Base-by-base conservation (phyloP, 768 basidiomycete species). In the Kwoniella heveanensis region DNA sequence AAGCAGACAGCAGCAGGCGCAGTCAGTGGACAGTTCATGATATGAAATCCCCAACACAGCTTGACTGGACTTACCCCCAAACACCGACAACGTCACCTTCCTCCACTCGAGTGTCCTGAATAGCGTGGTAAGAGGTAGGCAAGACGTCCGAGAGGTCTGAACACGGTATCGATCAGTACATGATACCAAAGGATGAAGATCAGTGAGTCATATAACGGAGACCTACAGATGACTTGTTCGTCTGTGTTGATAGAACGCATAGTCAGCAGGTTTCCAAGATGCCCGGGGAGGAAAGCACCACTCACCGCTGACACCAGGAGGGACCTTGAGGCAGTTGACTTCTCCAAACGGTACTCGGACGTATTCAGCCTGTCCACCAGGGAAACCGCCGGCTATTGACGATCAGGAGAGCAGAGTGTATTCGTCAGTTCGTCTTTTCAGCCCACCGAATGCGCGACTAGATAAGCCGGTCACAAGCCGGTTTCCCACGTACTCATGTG, bases 291-390 rank as follows among this genome's bases (percentile, higher is more conserved):
- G 25, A 3, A 24, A 47, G n/a, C 13, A 71, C 63, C 85, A 83
- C 80, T 90, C 88, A 77, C 90, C 85, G 2, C 86, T 69, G 8
- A 92, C 81, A 15, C 82, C 80, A 59, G 88, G 85, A 0, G 90
- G 89, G 1, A 91, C 83, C 26, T 86, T 86, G 26, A 90, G 82
- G 36, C 88, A 83, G 78, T 90, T 91, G 47, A 88, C 85, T 51
- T 88, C 84, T 39, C 87, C 90, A 70, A 74, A 74, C 0, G 71
- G 72, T 1, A 90, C 86, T 30, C 87, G 83, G 2, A 88, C 86
- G 69, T 87, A 90, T 76, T 90, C 89, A 0, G 89, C 87, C 73
- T 90, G 89, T 0, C 88, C 89, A 21, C 86, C 89, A 4, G 89
- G 83, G 77, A 86, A 88, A 12, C 89, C 88, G 4, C 77, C 72